Base-by-base conservation (phyloP, 108 stramenopile genomes). In the Epithemia pelagica region DNA sequence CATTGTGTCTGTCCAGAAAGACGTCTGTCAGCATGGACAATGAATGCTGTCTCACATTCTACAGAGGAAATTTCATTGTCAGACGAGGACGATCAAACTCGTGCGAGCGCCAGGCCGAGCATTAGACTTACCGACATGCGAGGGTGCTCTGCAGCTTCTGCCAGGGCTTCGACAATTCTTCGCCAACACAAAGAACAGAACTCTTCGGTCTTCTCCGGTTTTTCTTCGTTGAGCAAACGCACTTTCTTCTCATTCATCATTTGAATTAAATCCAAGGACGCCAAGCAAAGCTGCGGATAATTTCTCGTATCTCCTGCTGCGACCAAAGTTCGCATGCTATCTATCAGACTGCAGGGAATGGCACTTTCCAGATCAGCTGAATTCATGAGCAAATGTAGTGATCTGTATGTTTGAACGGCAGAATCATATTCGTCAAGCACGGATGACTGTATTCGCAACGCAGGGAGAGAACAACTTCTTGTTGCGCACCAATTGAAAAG, bases 31-130 rank as follows among this genome's bases (percentile, higher is more conserved):
- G 60, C 70, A 93, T 74, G 15, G 89, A 87, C 27, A 93, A 74
- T 30, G 92, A 79, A 62, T 93, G 89, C 57, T 89, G 88, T 33
- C 92, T 76, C 32, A 90, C 87, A 71, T 59, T 74, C 91, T 92
- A 59, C 0, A 66, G 27, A 56, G 20, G 26, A 61, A 57, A 64
- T 46, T 59, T 68, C 7, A 54, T 46, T 29, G 54, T 59, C 18
- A 59, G 59, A 58, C 5, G 2, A 67, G 30, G 54, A 60, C 25
- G n/a, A n/a, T n/a, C n/a, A n/a, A 31, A 55, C 58, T 28, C 2
- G 26, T 19, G 15, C 56, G 19, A 54, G 59, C 15, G 15, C 22
- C 27, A n/a, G n/a, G n/a, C n/a, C n/a, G n/a, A n/a, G n/a, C n/a
- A n/a, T n/a, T n/a, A 37, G 19, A 84, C 90, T 58, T 74, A 89